Conservation (phyloP, 2,329 filamentous ascomycete genomes). For the Coleophoma crateriformis region DNA sequence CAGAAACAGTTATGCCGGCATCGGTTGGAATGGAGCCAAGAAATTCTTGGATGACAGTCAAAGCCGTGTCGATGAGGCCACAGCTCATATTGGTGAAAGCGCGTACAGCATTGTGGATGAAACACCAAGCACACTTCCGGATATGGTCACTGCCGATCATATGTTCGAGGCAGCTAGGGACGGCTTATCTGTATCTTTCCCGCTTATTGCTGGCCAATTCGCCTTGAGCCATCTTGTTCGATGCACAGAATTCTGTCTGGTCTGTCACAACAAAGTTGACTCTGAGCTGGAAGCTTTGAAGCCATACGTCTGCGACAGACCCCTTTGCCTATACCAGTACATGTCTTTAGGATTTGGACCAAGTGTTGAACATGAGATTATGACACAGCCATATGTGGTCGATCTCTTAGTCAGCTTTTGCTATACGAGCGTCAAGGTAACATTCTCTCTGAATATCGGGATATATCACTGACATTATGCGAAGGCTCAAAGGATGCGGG, state of each 20-base stretch:
- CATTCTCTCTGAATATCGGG: neutral
- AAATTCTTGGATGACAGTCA: slow-evolving; percentile 19
- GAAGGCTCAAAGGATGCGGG: slow-evolving; percentile 17
- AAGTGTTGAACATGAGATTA: slow-evolving; percentile 78
- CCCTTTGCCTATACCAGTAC: slow-evolving; percentile 81
- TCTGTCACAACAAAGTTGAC: slow-evolving; percentile 68
- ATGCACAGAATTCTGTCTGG: slow-evolving; percentile 82
- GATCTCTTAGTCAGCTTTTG: slow-evolving; percentile 82
- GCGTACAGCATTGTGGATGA: slow-evolving; percentile 5
- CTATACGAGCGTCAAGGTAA: slow-evolving; percentile 41
- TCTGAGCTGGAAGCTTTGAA: slow-evolving; percentile 65
- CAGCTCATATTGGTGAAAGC: slow-evolving; percentile 7
- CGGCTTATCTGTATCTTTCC: slow-evolving; percentile 37
- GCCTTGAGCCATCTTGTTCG: slow-evolving; percentile 69
- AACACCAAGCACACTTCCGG: slow-evolving; percentile 10
- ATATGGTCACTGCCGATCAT: slow-evolving; percentile 24
- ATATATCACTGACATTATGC: slow-evolving; percentile 2
- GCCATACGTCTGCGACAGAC: slow-evolving; percentile 71
- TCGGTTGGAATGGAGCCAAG: slow-evolving; percentile 64
- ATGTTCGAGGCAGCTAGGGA: slow-evolving; percentile 16
- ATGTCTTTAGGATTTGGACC: slow-evolving; percentile 81
- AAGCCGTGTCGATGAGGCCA: slow-evolving; percentile 13
- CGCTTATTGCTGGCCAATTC: slow-evolving; percentile 65
- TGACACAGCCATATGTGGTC: slow-evolving; percentile 73
- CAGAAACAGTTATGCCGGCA: slow-evolving; percentile 37